Conservation (phyloP, 805 yeast species). For the Teunomyces stri region DNA sequence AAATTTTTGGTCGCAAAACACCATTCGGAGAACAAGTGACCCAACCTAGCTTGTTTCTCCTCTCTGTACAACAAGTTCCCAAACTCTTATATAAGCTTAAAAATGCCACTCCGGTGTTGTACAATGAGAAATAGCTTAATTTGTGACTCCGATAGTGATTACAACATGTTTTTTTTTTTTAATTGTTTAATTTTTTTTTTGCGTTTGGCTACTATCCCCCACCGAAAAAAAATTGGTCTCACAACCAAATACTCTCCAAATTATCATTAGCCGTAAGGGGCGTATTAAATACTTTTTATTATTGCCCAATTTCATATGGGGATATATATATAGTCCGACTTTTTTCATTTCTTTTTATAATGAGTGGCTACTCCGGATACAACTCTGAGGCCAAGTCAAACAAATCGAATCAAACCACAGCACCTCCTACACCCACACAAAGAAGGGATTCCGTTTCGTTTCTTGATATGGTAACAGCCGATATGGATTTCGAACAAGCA, state of each 20-base stretch:
- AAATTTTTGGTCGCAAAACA: no score
- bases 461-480: conserved; percentile 34
- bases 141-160: background rate
- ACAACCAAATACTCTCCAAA: conserved; percentile 1
- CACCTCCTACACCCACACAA: background rate
- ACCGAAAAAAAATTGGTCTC: conserved; percentile 1
- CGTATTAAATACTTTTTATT: conserved; percentile 1
- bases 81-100: background rate
- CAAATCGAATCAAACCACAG: background rate
- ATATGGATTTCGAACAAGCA: conserved; percentile 48
- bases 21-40: no score
- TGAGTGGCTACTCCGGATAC: conserved; percentile 2
- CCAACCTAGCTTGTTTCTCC: background rate
- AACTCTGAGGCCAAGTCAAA: background rate
- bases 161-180: background rate
- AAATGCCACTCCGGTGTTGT: background rate
- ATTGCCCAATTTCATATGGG: conserved; percentile 5
- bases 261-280: conserved; percentile 2
- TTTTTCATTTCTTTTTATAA: background rate
- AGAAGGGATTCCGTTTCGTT: conserved; percentile 1
- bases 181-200: background rate
- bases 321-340: conserved; percentile 1
- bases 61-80: background rate
- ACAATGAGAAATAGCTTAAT: background rate
- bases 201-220: background rate